A percentile compares a stretch with the other conserved stretches of the same genome.
These are phyloP conservation scores for Pyracantha coccinea DNA, from an alignment of 331 rosid genomes.

Conservation along the genomic window DNA sequence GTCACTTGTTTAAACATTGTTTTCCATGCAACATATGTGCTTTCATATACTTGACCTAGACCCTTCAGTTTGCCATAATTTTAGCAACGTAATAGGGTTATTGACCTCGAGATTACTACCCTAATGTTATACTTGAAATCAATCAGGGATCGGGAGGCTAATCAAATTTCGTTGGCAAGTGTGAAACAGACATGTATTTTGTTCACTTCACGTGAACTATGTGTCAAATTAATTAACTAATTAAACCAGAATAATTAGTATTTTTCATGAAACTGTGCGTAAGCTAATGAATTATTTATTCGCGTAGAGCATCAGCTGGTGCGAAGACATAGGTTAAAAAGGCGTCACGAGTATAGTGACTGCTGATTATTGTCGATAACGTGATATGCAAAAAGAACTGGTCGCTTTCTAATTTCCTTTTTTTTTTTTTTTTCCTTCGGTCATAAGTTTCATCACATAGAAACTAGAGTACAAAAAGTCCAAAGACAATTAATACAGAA, in stretches of 20 bases:
- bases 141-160: neutral
- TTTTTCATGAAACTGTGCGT: neutral
- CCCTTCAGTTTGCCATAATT: neutral
- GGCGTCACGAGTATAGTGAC: neutral
- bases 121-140: neutral
- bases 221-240: neutral
- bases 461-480: too few species aligned
- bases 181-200: slow-evolving; percentile 6
- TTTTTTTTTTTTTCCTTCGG: too few species aligned
- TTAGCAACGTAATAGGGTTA: neutral
- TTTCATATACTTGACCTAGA: neutral
- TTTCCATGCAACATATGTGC: neutral
- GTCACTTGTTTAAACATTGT: neutral
- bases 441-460: too few species aligned
- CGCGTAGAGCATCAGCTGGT: neutral
- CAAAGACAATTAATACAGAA: too few species aligned
- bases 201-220: neutral
- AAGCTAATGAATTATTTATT: neutral
- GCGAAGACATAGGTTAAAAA: neutral
- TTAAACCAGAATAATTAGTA: neutral
- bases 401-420: neutral
- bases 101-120: neutral
- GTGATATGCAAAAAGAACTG: neutral
- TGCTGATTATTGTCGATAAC: neutral
- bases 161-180: neutral